Evolutionary conservation across 805 yeast species (phyloP), one percentile per base, ranked within the genome.

Genomic region (Candida piceae): DNA sequence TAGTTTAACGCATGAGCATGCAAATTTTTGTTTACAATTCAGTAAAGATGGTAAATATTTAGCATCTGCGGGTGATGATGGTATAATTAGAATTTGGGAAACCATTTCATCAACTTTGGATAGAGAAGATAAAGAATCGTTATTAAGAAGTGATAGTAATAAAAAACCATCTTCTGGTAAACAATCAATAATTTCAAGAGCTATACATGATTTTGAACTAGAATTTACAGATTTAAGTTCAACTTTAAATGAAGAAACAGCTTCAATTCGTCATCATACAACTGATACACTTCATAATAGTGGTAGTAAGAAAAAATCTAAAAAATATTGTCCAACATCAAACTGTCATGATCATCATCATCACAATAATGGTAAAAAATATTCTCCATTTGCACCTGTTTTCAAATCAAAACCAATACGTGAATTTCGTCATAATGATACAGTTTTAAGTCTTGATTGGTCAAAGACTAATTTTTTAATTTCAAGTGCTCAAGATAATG

Each of bases 21-120:
- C 93, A 11, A 69, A 84, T n/a, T 85, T 88, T 74, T 73, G 76
- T 8, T 65, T 83, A 64, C 73, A 76, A 49, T 89, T 89, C 59
- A 78, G 84, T 39, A 58, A 59, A 10, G 95, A 89, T 60, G 97
- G 97, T 9, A 79, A 76, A 57, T 86, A 70, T 55, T 59, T 89
- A 49, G 96, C 96, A 0, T 74, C 84, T 2, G 96, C 90, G 0
- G 94, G 95, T 15, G 76, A 84, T 48, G 88, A 84, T 52, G 71
- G 81, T 3, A 58, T 68, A 1, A 68, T 89, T 11, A 66, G 78
- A 35, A 64, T 88, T 4, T 88, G 95, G 93, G 79, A 84, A 56
- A 94, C 85, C 5, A 74, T 87, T 0, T 66, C 84, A 3, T 76
- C 88, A 0, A 81, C 87, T 0, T 62, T 78, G 40, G 89, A 84